Base-by-base conservation (phyloP, 495 filamentous ascomycete species). In the Clavariopsis aquatica region DNA sequence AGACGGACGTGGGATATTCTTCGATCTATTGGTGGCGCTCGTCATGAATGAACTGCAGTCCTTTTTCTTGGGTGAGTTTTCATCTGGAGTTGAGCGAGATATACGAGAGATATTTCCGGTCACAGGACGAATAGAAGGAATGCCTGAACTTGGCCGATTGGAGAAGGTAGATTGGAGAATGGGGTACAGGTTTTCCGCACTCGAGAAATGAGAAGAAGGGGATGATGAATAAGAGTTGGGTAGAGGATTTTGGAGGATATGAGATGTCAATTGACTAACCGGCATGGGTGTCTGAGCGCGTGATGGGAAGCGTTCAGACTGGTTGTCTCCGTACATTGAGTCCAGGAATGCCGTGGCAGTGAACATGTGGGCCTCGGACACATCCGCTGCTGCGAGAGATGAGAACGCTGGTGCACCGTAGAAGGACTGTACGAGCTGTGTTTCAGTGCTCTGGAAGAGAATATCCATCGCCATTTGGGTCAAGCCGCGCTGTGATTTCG, bases 381-480 rank as follows among this genome's bases (percentile, higher is more conserved):
- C 76, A 73, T 98, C 94, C 17, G 88, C 85, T 2, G 87, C 83
- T 43, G 81, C 81, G 24, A 97, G 81, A 17, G 91, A 90, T 2
- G 87, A 78, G 57, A 92, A 84, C 51, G 90, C 80, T 17, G 82
- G 77, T 10, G 84, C 82, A 20, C 80, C 81, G 24, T 84, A 83
- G 26, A 78, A 80, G 7, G 80, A 75, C 46, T 80, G 79, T 56
- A 90, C 84, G 27, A 91, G 81, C 41, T 86, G 87, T 17, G 81
- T 76, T 24, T 82, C 83, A 43, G 95, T 80, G 12, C 89, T 93
- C 52, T 86, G 85, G 78, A 93, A 98, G 45, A 97, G 83, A 22
- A 96, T 81, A 69, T 98, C 93, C 23, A 98, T 86, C 7, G 91
- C 84, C 72, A 98, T 87, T 72, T 98, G 94, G 2, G 89, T 96